Evolutionary conservation across 306 rosid genomes (phyloP).

Genomic region (Medicago truncatula): MtrunA17r5.0-ANR NC_053043.1:12904001-12904500

Average conservation of each 20-base stretch:
- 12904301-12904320: not conserved
- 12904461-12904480: too few relatives aligned
- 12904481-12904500: too few relatives aligned
- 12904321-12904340: not conserved
- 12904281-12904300: not conserved
- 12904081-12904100: not conserved
- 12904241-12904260: conserved; percentile 1
- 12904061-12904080: not conserved
- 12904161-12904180: not conserved
- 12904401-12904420: too few relatives aligned
- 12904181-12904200: not conserved
- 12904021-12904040: not conserved
- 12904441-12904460: too few relatives aligned
- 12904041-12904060: conserved; percentile 7
- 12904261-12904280: conserved; percentile 6
- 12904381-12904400: too few relatives aligned
- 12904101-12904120: not conserved
- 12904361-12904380: too few relatives aligned
- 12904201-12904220: not conserved
- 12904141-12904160: not conserved
- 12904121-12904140: not conserved
- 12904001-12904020: not conserved
- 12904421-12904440: too few relatives aligned
- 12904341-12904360: not conserved
- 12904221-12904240: conserved; percentile 27